Evolutionary conservation across 768 basidiomycete species (phyloP), one percentile per base, ranked within the genome.

Genomic region (Lentinula boryana): DNA sequence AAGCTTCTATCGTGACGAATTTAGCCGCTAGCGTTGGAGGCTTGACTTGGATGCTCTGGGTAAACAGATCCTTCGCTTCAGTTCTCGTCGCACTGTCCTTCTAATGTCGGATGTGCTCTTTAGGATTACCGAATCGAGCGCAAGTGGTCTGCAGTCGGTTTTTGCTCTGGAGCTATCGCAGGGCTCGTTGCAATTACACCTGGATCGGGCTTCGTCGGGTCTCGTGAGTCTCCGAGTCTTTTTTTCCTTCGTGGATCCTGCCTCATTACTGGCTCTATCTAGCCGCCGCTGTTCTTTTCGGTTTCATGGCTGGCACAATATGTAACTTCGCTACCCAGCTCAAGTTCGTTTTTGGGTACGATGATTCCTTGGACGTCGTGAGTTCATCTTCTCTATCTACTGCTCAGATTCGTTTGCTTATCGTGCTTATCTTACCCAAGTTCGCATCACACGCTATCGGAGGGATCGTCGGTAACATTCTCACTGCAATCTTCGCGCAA

Each of bases 241-340:
- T 7, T 43, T 3, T 43, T 5, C 5, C 46, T 18, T 44, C 16
- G 15, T 18, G 43, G 5, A 48, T 54, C 50, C 12, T 35, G 40
- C 27, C 27, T n/a, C 18, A 9, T 49, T 10, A 33, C 49, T 60
- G 8, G 33, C 59, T 41, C 69, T 13, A 12, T 36, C 9, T 36
- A 84, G 86, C 91, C 16, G 94, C 96, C 21, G 79, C 93, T 3
- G 87, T 96, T 5, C 78, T 88, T 1, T 95, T 93, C 69, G 96
- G 96, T 46, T 80, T 95, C 65, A 76, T 92, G 67, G 90, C 88
- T 0, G 91, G 91, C 18, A 89, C 88, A 0, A 65, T 86, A 2
- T 97, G 93, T 77, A 98, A 98, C 75, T 93, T 93, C 71, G 91
- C 93, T 18, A 98, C 96, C 3, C 88, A 96, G 67, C 82, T 98